Evolutionary conservation across 768 basidiomycete species (phyloP).

Genomic region (Cantharellus anzutake): DNA sequence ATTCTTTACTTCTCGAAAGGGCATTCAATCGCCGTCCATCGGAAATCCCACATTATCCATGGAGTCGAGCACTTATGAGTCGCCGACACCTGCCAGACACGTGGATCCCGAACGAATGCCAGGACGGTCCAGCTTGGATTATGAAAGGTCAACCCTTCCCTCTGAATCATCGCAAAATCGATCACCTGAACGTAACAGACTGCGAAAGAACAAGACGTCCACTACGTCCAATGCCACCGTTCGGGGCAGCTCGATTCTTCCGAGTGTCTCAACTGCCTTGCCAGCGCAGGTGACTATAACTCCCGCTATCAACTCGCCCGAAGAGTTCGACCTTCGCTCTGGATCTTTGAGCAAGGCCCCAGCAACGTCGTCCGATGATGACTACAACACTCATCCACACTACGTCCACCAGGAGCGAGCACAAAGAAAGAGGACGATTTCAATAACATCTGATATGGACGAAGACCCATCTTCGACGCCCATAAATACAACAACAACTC

Average conservation of each 20-base stretch:
- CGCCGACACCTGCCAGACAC: not conserved
- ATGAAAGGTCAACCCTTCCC: not conserved
- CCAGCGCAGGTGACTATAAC: not conserved
- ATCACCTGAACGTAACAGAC: not conserved
- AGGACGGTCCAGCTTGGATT: not conserved
- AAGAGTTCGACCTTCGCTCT: not conserved
- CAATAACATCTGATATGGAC: not conserved
- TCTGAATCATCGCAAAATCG: not conserved
- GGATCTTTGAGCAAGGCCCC: not conserved
- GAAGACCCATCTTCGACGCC: not conserved
- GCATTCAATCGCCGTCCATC: not conserved
- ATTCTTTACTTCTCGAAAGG: not conserved
- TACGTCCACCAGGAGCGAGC: not conserved
- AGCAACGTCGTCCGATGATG: not conserved
- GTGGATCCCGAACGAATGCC: not conserved
- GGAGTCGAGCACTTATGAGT: not conserved
- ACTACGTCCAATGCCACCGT: constrained; percentile 1
- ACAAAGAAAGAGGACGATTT: not conserved
- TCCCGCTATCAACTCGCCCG: not conserved
- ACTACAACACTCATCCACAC: not conserved
- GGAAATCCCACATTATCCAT: not conserved
- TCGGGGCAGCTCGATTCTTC: not conserved
- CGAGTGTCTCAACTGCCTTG: not conserved
- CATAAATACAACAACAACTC: not conserved
- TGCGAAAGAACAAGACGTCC: not conserved